phyloP scores from a whole-genome alignment of 345 rosid species.

The Lepidium didymum region DNA sequence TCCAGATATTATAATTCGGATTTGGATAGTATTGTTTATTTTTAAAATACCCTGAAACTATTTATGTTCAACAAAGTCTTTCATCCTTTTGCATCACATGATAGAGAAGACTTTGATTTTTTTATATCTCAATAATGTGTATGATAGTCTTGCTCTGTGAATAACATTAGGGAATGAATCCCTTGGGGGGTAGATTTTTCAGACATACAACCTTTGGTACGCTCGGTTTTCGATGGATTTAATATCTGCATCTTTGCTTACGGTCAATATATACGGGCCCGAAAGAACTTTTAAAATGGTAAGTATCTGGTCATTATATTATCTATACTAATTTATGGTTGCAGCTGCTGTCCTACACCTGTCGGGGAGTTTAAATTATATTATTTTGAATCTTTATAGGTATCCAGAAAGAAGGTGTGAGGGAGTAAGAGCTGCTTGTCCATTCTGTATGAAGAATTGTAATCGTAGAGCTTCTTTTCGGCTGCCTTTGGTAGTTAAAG shows the following conservation, averaged over 20 bases:
- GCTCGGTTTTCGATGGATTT: slow-evolving; percentile 96
- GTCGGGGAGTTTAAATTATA: too few relatives aligned
- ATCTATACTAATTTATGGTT: too few relatives aligned
- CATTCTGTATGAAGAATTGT: slow-evolving; percentile 20
- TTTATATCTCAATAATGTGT: background rate
- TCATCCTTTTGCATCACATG: slow-evolving; percentile 74
- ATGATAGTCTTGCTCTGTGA: slow-evolving; percentile 5
- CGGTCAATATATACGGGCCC: slow-evolving; percentile 95
- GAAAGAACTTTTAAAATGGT: slow-evolving; percentile 98
- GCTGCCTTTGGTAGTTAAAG: slow-evolving; percentile 23
- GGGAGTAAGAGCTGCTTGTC: slow-evolving; percentile 13
- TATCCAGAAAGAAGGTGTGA: too few relatives aligned
- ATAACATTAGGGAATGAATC: background rate
- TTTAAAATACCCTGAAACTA: slow-evolving; percentile 28
- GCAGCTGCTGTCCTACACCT: too few relatives aligned
- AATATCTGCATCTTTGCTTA: slow-evolving; percentile 98
- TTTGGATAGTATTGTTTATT: too few relatives aligned
- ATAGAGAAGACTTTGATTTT: slow-evolving; percentile 25
- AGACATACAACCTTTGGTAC: slow-evolving; percentile 73
- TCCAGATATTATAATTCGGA: too few relatives aligned
- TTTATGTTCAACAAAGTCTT: slow-evolving; percentile 87
- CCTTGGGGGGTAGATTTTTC: slow-evolving; percentile 70
- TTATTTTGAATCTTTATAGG: too few relatives aligned
- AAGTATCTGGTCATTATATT: too few relatives aligned
- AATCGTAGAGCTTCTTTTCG: slow-evolving; percentile 25